Evolutionary conservation across 2,329 filamentous ascomycete species (phyloP).

Genomic region (Botrytis cinerea): DNA sequence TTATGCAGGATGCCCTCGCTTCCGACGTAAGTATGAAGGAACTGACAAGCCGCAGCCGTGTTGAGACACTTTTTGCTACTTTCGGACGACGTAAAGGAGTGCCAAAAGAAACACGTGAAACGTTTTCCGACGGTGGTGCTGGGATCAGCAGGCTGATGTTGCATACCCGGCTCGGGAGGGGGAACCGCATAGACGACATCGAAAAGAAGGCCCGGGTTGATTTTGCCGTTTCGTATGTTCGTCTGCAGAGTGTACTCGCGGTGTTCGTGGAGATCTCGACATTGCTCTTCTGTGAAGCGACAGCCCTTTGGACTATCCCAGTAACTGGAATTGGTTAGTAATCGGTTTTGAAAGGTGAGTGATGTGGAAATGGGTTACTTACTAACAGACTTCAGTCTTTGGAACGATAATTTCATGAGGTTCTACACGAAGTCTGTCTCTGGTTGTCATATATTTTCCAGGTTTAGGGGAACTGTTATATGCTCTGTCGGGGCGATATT

Average conservation of each 20-base stretch:
- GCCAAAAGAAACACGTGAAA: slow-evolving; percentile 24
- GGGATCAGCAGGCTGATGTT: neutral
- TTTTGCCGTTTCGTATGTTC: slow-evolving; percentile 34
- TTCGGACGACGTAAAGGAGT: neutral
- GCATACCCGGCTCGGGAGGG: neutral
- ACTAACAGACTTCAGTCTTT: slow-evolving; percentile 36
- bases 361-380: neutral
- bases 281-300: slow-evolving; percentile 37
- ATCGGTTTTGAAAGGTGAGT: neutral
- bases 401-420: slow-evolving; percentile 22
- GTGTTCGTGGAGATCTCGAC: slow-evolving; percentile 34
- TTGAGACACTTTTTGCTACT: neutral
- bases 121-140: slow-evolving; percentile 6
- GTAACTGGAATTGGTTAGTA: slow-evolving; percentile 25
- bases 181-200: slow-evolving; percentile 11
- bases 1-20: neutral
- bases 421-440: slow-evolving; percentile 23
- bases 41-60: slow-evolving; percentile 27
- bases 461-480: neutral
- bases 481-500: neutral
- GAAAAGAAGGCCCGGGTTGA: slow-evolving; percentile 26
- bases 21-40: slow-evolving; percentile 28
- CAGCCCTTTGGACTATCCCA: slow-evolving; percentile 31
- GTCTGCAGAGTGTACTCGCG: slow-evolving; percentile 14
- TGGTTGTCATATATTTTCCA: neutral